Evolutionary conservation across 2,329 filamentous ascomycete genomes (phyloP).

Genomic region (Hymenoscyphus scutula): DNA sequence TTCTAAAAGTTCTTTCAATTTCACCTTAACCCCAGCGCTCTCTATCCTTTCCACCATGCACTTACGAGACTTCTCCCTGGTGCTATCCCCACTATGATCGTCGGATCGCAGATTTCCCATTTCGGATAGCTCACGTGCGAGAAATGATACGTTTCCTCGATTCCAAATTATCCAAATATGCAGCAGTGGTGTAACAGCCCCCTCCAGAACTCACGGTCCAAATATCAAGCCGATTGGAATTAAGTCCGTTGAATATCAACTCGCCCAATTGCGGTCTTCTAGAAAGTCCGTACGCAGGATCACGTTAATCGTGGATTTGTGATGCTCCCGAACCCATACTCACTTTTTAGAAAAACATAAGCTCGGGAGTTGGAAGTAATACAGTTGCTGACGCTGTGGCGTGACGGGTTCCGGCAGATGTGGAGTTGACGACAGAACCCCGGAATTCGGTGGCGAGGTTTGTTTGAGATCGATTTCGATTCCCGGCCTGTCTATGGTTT

Average conservation of each 20-base stretch:
- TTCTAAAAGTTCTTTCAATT: no score
- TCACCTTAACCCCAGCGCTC: no score
- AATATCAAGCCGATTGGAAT: not conserved
- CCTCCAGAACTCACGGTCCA: not conserved
- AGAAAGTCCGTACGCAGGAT: not conserved
- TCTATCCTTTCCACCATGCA: not conserved
- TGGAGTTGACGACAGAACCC: not conserved
- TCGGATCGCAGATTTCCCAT: not conserved
- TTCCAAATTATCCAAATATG: not conserved
- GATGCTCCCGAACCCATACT: not conserved
- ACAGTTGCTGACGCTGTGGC: not conserved
- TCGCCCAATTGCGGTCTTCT: not conserved
- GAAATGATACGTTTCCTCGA: not conserved
- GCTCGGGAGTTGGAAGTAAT: no score
- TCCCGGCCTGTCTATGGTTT: not conserved
- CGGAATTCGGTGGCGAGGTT: not conserved
- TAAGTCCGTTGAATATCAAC: not conserved
- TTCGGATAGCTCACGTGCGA: not conserved
- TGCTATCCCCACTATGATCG: not conserved
- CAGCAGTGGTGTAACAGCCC: not conserved
- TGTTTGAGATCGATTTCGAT: not conserved
- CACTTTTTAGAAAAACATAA: not conserved
- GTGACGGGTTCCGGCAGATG: not conserved
- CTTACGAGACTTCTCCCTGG: not conserved
- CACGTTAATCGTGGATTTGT: not conserved